Percentiles rank a stretch among this genome's conserved stretches.
These are phyloP conservation scores for Citrullus mucosospermus DNA, from an alignment of 306 rosid genomes.

Conservation along the genomic window DNA sequence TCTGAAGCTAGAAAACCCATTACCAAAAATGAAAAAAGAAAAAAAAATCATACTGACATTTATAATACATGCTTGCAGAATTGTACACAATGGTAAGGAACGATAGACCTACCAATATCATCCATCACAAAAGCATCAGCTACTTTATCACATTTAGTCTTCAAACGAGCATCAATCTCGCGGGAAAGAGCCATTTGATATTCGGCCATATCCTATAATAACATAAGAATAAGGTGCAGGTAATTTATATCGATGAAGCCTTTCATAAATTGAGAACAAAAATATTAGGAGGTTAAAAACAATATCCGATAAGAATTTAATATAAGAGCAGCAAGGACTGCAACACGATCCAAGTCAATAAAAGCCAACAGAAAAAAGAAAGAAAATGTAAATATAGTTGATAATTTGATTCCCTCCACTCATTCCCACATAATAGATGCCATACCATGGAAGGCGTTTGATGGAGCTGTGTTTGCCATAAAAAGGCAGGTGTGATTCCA, in stretches of 20 bases:
- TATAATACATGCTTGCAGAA: not conserved
- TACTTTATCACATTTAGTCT: slow-evolving; percentile 57
- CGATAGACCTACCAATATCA: slow-evolving; percentile 41
- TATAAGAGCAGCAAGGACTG: not conserved
- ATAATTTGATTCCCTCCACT: not conserved
- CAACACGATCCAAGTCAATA: not conserved
- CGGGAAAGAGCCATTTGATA: slow-evolving; percentile 61
- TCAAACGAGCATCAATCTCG: slow-evolving; percentile 70
- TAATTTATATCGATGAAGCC: not conserved
- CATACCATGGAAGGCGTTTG: slow-evolving; percentile 55
- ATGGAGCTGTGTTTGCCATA: slow-evolving; percentile 81
- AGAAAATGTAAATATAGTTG: not conserved
- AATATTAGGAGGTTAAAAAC: not conserved
- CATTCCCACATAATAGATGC: not conserved
- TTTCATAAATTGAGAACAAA: not conserved
- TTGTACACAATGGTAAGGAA: not conserved
- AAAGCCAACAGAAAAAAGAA: not conserved
- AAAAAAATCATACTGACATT: not conserved
- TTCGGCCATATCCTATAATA: slow-evolving; percentile 64
- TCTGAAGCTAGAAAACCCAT: not conserved
- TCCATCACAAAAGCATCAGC: slow-evolving; percentile 60
- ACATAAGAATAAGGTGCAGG: slow-evolving; percentile 1
- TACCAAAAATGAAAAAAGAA: not conserved
- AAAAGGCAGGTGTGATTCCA: slow-evolving; percentile 76
- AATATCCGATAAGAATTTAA: not conserved